Base-by-base conservation (phyloP, 2,329 filamentous ascomycete species). In the Botryotinia calthae region DNA sequence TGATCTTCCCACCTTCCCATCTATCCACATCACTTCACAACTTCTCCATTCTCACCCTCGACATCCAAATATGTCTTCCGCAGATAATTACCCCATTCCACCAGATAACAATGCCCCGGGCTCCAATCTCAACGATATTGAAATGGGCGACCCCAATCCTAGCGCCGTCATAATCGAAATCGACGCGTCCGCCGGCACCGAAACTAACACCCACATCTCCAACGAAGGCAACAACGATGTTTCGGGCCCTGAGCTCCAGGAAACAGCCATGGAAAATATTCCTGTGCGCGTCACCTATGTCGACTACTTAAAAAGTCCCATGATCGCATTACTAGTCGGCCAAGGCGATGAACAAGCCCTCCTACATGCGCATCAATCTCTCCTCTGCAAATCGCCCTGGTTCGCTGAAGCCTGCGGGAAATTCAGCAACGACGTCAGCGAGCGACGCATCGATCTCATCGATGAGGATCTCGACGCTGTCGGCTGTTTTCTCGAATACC, bases 401-500 rank as follows among this genome's bases (percentile, higher is more conserved):
- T 93, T 98, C 80, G 85, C 85, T 18, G 87, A 89, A 34, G 85
- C 87, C 10, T 89, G 90, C 79, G 84, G 86, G 18, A 82, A 86
- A 67, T 92, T 94, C 79, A 84, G 85, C 64, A 85, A 88, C 46
- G 87, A 89, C 70, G 86, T 86, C 65, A 87, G 87, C 87, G 87
- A 87, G 76, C 91, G 91, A 72, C 87, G 89, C 73, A 90, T 97
- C 74, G 84, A 91, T 73, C 90, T 97, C 37, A 80, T 85, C 2
- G 83, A 87, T 76, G 91, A 93, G 77, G 87, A 93, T 77, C 82
- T 93, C 63, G 90, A 93, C 76, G 90, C 93, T 34, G 90, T 93
- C 72, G 90, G 91, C 74, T 93, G 90, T 81, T 93, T 95, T 78
- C 87, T 96, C 77, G 92, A 96, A 81, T 97, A 89, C 81, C 89